These are phyloP conservation scores for Geosmithia flava DNA, from an alignment of 2,329 filamentous ascomycete genomes.

Conservation along the genomic window DNA sequence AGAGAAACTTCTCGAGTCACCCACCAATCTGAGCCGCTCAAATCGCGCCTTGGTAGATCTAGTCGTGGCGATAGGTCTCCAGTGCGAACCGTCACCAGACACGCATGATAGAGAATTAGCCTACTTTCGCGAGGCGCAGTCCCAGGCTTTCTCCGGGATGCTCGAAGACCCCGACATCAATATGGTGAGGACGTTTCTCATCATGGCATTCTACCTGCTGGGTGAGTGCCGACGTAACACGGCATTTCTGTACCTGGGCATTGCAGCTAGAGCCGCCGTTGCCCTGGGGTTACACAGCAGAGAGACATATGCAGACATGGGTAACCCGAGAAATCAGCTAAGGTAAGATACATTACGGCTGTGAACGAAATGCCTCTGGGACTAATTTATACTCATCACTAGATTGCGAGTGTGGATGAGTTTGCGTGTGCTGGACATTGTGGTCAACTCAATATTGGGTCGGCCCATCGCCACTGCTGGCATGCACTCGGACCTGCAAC, in stretches of 20 bases:
- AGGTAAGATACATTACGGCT: constrained; percentile 7
- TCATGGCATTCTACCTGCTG: constrained; percentile 48
- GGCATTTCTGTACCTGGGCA: constrained; percentile 51
- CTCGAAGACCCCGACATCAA: constrained; percentile 40
- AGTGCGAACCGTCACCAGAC: constrained; percentile 20
- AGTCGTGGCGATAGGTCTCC: constrained; percentile 39
- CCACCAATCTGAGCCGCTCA: background rate
- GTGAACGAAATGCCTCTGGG: background rate
- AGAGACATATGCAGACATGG: constrained; percentile 13
- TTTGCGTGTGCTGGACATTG: constrained; percentile 22
- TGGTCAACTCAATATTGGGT: constrained; percentile 23
- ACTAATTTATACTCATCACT: background rate
- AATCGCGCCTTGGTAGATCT: constrained; percentile 18
- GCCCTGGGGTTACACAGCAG: constrained; percentile 40
- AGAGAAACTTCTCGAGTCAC: constrained; percentile 9
- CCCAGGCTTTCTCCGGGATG: constrained; percentile 33
- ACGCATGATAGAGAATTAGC: constrained; percentile 15
- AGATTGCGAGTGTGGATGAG: constrained; percentile 24
- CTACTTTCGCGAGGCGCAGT: constrained; percentile 35
- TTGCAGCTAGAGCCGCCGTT: constrained; percentile 43
- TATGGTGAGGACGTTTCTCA: constrained; percentile 36
- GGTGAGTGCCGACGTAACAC: constrained; percentile 45
- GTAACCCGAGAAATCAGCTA: constrained; percentile 5
- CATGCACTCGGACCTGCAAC: constrained; percentile 13
- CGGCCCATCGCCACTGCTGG: constrained; percentile 21